Conservation (phyloP, 352 stramenopile species). For the Phytophthora aleatoria region DNA sequence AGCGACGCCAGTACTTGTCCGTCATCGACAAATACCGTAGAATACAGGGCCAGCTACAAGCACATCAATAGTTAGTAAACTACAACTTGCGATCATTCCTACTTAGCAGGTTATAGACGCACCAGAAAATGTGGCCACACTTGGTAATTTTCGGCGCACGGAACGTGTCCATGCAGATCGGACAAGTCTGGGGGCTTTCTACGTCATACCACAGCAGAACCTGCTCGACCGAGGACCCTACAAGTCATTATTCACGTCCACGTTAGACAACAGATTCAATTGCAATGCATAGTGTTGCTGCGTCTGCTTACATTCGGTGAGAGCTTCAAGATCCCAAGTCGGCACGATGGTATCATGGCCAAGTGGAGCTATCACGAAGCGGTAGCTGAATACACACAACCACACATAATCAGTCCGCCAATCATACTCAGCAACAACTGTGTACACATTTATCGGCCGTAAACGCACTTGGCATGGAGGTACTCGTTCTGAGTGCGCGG, state of each 20-base stretch:
- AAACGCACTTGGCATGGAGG: slow-evolving; percentile 82
- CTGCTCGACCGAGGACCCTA: slow-evolving; percentile 86
- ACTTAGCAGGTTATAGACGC: not conserved
- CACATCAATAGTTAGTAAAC: slow-evolving; percentile 1
- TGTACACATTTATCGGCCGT: not conserved
- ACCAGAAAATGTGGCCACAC: slow-evolving; percentile 89
- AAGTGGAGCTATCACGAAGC: slow-evolving; percentile 78
- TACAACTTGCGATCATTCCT: not conserved
- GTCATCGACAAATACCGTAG: slow-evolving; percentile 82
- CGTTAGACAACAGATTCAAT: not conserved
- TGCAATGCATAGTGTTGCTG: not conserved
- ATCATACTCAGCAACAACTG: not conserved
- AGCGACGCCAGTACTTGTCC: slow-evolving; percentile 89
- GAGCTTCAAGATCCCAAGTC: slow-evolving; percentile 75
- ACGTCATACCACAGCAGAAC: slow-evolving; percentile 82
- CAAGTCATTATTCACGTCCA: not conserved
- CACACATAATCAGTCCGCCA: not conserved
- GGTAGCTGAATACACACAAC: slow-evolving; percentile 51
- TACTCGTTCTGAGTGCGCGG: slow-evolving; percentile 83
- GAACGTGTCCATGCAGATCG: slow-evolving; percentile 82
- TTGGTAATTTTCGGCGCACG: slow-evolving; percentile 87
- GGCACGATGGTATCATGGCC: slow-evolving; percentile 46
- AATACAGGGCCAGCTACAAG: slow-evolving; percentile 80
- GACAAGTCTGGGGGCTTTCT: slow-evolving; percentile 58
- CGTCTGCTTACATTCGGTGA: slow-evolving; percentile 73